Evolutionary conservation across 495 filamentous ascomycete species (phyloP), one percentile per base, ranked within the genome.

Genomic region (Cercophora newfieldiana): DNA sequence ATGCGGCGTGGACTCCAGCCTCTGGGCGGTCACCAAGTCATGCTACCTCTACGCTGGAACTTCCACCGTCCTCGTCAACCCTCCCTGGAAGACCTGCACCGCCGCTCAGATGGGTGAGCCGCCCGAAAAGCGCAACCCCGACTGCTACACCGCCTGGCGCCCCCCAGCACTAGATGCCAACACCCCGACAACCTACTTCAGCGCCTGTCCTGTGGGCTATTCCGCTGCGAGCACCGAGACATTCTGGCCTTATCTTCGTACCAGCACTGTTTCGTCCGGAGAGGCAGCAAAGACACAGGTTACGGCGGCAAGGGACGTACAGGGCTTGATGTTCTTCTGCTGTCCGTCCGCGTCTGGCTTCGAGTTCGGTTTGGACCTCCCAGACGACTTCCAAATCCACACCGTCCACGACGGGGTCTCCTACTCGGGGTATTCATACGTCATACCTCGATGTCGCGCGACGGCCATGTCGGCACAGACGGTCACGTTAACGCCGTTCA

Each of bases 401-500:
- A 44, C 51, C 7, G 51, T 55, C 2, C 51, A 55, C 51, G 51
- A 55, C 16, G 51, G 51, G 0, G 4, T 28, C 51, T 12, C 51
- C 51, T 55, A 55, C 21, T 28, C 22, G 8, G 51, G 51, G 22
- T 24, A 21, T 18, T 24, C 51, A 10, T 24, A 24, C 22, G 22
- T 55, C 22, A 55, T 55, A 22, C 51, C 51, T 14, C 22, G 22
- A 22, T 55, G 51, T 10, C 22, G 10, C 21, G 51, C 51, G 10
- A 55, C 21, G 51, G 26, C 22, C 16, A 28, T 7, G 22, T 25
- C 51, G 21, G 51, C 22, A 22, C 51, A 55, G 51, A 55, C 51
- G 51, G 51, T 55, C 14, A 55, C 51, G 51, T 28, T 55, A 5
- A 55, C 51, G 51, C 51, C 51, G 3, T 55, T 26, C 12, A 55